phyloP scores from a whole-genome alignment of 1,284 basidiomycete genomes.

The Puccinia polysora region DNA sequence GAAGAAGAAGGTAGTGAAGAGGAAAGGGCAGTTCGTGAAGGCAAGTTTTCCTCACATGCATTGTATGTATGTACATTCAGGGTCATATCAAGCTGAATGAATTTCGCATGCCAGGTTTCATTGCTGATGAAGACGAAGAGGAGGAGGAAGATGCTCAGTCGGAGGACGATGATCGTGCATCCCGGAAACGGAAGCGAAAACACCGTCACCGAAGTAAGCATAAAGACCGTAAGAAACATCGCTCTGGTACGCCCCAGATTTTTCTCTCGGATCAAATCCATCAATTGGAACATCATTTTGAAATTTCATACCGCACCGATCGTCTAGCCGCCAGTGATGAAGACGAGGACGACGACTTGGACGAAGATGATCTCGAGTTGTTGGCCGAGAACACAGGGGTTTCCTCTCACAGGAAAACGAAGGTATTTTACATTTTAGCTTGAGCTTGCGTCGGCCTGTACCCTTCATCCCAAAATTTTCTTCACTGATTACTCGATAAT shows the following conservation, averaged over 20 bases:
- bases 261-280: not conserved
- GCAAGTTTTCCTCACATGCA: not conserved
- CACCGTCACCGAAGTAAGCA: slow-evolving; percentile 35
- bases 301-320: not conserved
- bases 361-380: slow-evolving; percentile 92
- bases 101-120: slow-evolving; percentile 11
- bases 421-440: slow-evolving; percentile 31
- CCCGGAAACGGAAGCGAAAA: slow-evolving; percentile 37
- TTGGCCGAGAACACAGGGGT: slow-evolving; percentile 90
- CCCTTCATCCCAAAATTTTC: not conserved
- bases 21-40: slow-evolving; percentile 43
- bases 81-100: not conserved
- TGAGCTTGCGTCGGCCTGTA: not conserved
- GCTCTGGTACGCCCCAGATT: slow-evolving; percentile 22
- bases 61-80: not conserved
- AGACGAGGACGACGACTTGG: slow-evolving; percentile 66
- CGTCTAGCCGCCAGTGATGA: slow-evolving; percentile 34
- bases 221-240: slow-evolving; percentile 41
- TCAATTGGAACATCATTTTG: not conserved
- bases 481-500: slow-evolving; percentile 56
- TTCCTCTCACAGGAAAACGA: slow-evolving; percentile 48
- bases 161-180: slow-evolving; percentile 18
- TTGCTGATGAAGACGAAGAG: slow-evolving; percentile 44
- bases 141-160: slow-evolving; percentile 38
- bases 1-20: slow-evolving; percentile 44